These are phyloP conservation scores for Cladophialophora psammophila DNA, from an alignment of 2,329 filamentous ascomycete species.

Conservation along the genomic window DNA sequence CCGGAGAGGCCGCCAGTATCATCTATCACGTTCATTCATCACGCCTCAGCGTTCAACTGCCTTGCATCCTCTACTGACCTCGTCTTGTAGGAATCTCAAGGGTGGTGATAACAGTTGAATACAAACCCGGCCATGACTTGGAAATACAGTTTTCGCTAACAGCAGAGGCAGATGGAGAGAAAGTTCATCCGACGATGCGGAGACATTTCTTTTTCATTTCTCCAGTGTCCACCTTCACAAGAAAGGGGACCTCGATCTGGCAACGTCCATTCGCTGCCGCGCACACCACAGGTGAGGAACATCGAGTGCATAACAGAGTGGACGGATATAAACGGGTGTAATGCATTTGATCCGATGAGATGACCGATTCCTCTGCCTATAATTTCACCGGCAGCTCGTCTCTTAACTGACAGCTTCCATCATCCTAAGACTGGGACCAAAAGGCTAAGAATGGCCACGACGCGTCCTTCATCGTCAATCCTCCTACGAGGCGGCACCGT, in stretches of 20 bases:
- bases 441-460: neutral
- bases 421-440: neutral
- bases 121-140: neutral
- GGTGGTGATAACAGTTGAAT: neutral
- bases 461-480: constrained; percentile 12
- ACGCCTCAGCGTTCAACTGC: too few species aligned
- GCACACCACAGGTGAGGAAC: neutral
- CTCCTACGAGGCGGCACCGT: constrained; percentile 35
- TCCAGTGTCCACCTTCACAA: neutral
- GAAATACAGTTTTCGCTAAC: neutral
- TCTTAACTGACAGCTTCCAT: too few species aligned
- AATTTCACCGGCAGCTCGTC: neutral
- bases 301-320: neutral
- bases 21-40: too few species aligned
- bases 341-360: neutral
- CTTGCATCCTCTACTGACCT: too few species aligned
- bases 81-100: too few species aligned
- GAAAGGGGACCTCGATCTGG: neutral
- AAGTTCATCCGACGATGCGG: constrained; percentile 10
- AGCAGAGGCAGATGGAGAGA: constrained; percentile 24
- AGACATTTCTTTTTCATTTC: constrained; percentile 2
- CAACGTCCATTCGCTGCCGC: neutral
- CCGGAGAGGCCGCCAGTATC: too few species aligned
- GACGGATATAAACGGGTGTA: neutral
- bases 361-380: neutral